phyloP scores from a whole-genome alignment of 331 rosid genomes.

The Cucumis variabilis region DNA sequence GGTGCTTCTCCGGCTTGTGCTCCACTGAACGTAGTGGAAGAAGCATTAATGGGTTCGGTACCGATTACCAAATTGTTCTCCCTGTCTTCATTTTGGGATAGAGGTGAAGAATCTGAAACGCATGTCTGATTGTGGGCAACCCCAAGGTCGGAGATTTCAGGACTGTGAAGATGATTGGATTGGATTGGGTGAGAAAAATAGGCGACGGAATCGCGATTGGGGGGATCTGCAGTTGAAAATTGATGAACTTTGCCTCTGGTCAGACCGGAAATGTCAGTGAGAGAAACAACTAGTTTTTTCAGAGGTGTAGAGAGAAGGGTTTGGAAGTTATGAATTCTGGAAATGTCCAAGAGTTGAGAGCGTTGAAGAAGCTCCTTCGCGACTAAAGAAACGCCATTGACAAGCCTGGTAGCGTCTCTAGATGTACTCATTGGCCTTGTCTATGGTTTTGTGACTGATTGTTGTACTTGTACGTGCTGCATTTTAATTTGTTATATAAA shows the following conservation, averaged over 20 bases:
- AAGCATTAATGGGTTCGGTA: slow-evolving; percentile 28
- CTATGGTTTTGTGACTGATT: too few species aligned
- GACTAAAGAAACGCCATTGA: slow-evolving; percentile 68
- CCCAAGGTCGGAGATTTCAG: background rate
- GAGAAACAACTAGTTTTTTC: slow-evolving; percentile 58
- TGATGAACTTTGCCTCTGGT: slow-evolving; percentile 65
- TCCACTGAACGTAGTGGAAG: background rate
- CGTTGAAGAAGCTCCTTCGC: slow-evolving; percentile 62
- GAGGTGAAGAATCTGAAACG: slow-evolving; percentile 9
- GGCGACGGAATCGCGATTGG: slow-evolving; percentile 25
- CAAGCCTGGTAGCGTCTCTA: slow-evolving; percentile 52
- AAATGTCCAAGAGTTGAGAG: slow-evolving; percentile 46
- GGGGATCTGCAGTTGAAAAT: slow-evolving; percentile 32
- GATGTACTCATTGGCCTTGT: slow-evolving; percentile 34
- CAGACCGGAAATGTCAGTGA: slow-evolving; percentile 75
- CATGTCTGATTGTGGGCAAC: background rate
- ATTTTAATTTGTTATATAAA: too few species aligned
- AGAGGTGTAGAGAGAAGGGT: slow-evolving; percentile 43
- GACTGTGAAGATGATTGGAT: background rate
- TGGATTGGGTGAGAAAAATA: slow-evolving; percentile 31
- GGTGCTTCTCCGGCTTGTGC: background rate
- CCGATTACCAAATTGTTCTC: background rate
- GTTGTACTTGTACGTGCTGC: too few species aligned
- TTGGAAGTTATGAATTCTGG: slow-evolving; percentile 41
- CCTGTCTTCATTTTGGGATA: background rate